A percentile compares a stretch with the other conserved stretches of the same genome.
Evolutionary conservation across 2,329 filamentous ascomycete genomes (phyloP).

Genomic region (Colletotrichum liaoningense): DNA sequence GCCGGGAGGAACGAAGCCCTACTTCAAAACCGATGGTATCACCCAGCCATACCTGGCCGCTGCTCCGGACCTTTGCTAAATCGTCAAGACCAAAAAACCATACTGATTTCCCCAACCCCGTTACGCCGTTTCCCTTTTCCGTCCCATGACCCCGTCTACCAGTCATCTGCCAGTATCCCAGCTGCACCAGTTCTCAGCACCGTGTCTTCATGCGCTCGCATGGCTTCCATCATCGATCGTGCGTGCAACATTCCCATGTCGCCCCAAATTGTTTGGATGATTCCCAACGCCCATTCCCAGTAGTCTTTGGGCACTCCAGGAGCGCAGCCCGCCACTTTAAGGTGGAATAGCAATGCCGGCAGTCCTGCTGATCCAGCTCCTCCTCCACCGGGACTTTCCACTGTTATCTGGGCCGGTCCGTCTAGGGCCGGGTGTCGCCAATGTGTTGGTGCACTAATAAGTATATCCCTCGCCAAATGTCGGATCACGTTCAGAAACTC

Average conservation of each 20-base stretch:
- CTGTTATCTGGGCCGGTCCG: conserved; percentile 47
- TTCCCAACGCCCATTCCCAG: conserved; percentile 57
- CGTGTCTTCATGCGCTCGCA: conserved; percentile 44
- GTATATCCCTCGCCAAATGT: conserved; percentile 54
- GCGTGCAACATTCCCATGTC: conserved; percentile 65
- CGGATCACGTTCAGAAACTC: conserved; percentile 48
- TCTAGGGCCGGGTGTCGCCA: conserved; percentile 62
- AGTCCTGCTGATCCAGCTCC: conserved; percentile 61
- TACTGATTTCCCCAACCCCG: background rate
- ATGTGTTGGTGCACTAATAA: conserved; percentile 60
- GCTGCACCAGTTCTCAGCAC: conserved; percentile 30
- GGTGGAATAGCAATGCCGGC: conserved; percentile 60
- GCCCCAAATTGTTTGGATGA: conserved; percentile 61
- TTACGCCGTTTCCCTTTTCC: conserved; percentile 2
- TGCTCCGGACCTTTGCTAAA: background rate
- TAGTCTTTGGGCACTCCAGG: conserved; percentile 55
- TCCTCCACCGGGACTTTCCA: conserved; percentile 50
- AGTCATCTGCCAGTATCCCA: conserved; percentile 34
- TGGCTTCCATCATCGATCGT: conserved; percentile 54
- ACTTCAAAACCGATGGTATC: conserved; percentile 23
- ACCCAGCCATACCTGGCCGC: background rate
- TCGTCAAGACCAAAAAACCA: background rate
- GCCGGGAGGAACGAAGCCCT: background rate
- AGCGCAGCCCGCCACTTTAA: conserved; percentile 59
- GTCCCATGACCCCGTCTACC: background rate